Percentiles rank a stretch among this genome's conserved stretches.
These are phyloP conservation scores for Xylaria scruposa DNA, from an alignment of 495 filamentous ascomycete species.

Conservation along the genomic window DNA sequence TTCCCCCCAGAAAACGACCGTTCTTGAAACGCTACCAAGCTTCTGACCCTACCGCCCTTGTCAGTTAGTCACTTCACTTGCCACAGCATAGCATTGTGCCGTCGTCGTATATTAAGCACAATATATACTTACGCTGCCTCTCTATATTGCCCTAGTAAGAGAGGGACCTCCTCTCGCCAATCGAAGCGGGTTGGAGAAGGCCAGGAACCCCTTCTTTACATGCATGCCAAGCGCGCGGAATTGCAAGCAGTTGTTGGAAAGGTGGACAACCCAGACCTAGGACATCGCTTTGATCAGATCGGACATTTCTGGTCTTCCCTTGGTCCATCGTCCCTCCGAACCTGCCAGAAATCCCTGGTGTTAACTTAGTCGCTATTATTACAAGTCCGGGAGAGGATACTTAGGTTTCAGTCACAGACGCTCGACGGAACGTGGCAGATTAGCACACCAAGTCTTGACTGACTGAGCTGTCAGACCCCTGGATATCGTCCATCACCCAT, in stretches of 20 bases:
- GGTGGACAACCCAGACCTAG: constrained; percentile 38
- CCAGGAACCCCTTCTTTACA: constrained; percentile 39
- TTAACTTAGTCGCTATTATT: constrained; percentile 38
- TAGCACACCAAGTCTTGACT: constrained; percentile 23
- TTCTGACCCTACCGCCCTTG: constrained; percentile 32
- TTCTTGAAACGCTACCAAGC: constrained; percentile 36
- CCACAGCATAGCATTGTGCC: constrained; percentile 30
- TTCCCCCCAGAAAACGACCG: constrained; percentile 23
- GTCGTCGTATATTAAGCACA: constrained; percentile 44
- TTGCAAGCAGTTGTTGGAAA: constrained; percentile 37
- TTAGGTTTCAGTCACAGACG: constrained; percentile 33
- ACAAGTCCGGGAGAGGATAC: constrained; percentile 30
- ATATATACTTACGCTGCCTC: constrained; percentile 38
- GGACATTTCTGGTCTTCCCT: constrained; percentile 44
- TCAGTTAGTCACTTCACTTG: constrained; percentile 24
- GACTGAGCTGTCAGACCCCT: constrained; percentile 26
- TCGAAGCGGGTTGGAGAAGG: constrained; percentile 37
- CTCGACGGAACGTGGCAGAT: constrained; percentile 32
- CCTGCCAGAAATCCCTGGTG: constrained; percentile 34
- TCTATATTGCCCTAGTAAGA: constrained; percentile 41
- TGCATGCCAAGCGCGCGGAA: constrained; percentile 44
- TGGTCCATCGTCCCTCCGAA: constrained; percentile 44
- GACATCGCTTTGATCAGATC: constrained; percentile 41
- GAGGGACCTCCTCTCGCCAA: constrained; percentile 38
- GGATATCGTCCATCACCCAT: constrained; percentile 27